Conservation (phyloP, 1,139 yeast genomes). For the Pichia sp. region DNA sequence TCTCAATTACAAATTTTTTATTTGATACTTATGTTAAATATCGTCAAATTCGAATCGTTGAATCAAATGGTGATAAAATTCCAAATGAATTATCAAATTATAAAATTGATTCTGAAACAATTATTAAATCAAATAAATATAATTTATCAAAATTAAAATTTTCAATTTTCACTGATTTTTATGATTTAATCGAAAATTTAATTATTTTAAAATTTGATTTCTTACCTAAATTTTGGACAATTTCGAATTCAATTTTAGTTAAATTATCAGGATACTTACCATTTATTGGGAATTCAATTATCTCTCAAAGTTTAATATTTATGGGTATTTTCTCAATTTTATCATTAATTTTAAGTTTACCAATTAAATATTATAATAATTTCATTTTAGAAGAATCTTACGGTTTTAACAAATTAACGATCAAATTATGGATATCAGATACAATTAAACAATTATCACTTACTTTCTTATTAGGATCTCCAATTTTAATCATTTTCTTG, state of each 20-base stretch:
- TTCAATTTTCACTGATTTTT: slow-evolving; percentile 48
- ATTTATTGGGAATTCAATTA: slow-evolving; percentile 13
- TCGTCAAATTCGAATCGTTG: slow-evolving; percentile 70
- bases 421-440: slow-evolving; percentile 65
- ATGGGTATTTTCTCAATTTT: slow-evolving; percentile 42
- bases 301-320: slow-evolving; percentile 31
- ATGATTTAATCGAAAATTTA: slow-evolving; percentile 49
- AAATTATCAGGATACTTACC: slow-evolving; percentile 8
- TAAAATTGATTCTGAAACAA: slow-evolving; percentile 65
- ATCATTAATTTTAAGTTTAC: slow-evolving; percentile 50
- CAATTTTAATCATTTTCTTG: slow-evolving; percentile 65
- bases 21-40: slow-evolving; percentile 69
- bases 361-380: slow-evolving; percentile 65
- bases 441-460: slow-evolving; percentile 53
- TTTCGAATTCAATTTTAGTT: slow-evolving; percentile 31
- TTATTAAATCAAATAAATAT: slow-evolving; percentile 70
- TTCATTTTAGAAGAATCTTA: slow-evolving; percentile 87
- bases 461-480: slow-evolving; percentile 56
- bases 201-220: slow-evolving; percentile 53
- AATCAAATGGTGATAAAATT: slow-evolving; percentile 39
- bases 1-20: slow-evolving; percentile 65
- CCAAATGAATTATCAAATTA: slow-evolving; percentile 51
- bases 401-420: slow-evolving; percentile 86
- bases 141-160: slow-evolving; percentile 77
- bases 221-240: slow-evolving; percentile 62